These are phyloP conservation scores for Graphilbum fragrans DNA, from an alignment of 2,329 filamentous ascomycete genomes.

Conservation along the genomic window DNA sequence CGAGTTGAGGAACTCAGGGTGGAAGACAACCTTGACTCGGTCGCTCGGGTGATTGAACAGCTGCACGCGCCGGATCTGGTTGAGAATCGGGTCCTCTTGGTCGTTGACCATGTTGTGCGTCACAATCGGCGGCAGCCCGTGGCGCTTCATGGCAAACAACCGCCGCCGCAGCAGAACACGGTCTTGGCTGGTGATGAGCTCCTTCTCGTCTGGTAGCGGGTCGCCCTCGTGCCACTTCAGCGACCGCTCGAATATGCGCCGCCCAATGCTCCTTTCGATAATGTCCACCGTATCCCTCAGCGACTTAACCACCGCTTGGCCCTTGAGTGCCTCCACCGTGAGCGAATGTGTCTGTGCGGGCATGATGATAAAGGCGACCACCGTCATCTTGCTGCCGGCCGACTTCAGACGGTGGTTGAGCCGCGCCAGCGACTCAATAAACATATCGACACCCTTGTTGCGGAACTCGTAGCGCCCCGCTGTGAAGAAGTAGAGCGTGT, in stretches of 20 bases:
- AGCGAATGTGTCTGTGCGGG: conserved; percentile 91
- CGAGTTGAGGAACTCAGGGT: conserved; percentile 94
- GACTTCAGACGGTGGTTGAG: conserved; percentile 87
- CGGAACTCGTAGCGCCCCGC: conserved; percentile 94
- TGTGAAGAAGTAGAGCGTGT: conserved; percentile 96
- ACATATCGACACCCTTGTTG: conserved; percentile 99
- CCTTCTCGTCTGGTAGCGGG: conserved; percentile 89
- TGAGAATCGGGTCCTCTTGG: conserved; percentile 81
- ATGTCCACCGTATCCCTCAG: conserved; percentile 84
- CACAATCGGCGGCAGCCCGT: conserved; percentile 83
- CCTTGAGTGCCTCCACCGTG: conserved; percentile 90
- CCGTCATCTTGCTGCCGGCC: conserved; percentile 76
- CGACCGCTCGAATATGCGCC: conserved; percentile 87
- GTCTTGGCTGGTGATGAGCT: conserved; percentile 83
- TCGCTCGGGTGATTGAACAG: conserved; percentile 94
- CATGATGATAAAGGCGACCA: conserved; percentile 98
- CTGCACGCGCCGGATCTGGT: conserved; percentile 90
- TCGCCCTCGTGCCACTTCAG: conserved; percentile 94
- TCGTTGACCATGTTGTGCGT: conserved; percentile 99
- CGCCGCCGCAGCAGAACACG: conserved; percentile 83
- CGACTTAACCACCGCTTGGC: conserved; percentile 95
- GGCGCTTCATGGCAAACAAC: conserved; percentile 92
- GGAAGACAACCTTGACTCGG: conserved; percentile 95
- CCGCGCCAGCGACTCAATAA: conserved; percentile 89
- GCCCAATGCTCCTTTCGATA: conserved; percentile 85